Base-by-base conservation (phyloP, 768 basidiomycete species). In the Ramaria sp. region DNA sequence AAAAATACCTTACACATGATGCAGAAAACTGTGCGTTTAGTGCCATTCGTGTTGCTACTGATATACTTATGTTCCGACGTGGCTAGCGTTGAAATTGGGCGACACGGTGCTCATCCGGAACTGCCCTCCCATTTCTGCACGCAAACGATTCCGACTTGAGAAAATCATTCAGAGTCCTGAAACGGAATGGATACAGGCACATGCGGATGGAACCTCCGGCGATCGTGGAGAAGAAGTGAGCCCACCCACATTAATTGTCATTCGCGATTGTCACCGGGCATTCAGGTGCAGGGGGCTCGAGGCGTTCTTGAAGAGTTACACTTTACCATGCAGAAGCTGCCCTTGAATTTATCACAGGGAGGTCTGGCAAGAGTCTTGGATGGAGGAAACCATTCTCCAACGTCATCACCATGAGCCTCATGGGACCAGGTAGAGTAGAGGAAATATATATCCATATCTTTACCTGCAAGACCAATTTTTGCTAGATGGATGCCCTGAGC, bases 51-150 rank as follows among this genome's bases (percentile, higher is more conserved):
- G 7, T 20, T 17, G 11, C 34, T 42, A 33, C 19, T 33, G 7
- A 50, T 2, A 3, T n/a, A 54, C 30, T 46, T 53, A 34, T 37
- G 59, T 10, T 9, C 33, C 59, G 59, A 65, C 51, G 11, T 41
- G 56, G 19, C 42, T 46, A 22, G 9, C 24, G 11, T 12, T 46
- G n/a, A 49, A 62, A 89, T 88, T 78, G 64, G 78, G 86, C 37
- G 89, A 91, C 68, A 69, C 78, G 39, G 88, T 91, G 37, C 69
- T 80, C 58, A 91, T 91, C 68, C 84, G 84, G 58, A 87, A 91
- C 64, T 91, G 88, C 67, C 84, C 83, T 42, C 88, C 88, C 22
- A 72, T 88, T 63, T 91, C 89, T 31, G 86, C 85, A 22, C 73
- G 78, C 61, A 91, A 91, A 70, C 76, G 84, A 31, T 91, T 91